Evolutionary conservation across 371 early-diverging fungal species (phyloP).

Genomic region (Dichotomocladium elegans): DNA sequence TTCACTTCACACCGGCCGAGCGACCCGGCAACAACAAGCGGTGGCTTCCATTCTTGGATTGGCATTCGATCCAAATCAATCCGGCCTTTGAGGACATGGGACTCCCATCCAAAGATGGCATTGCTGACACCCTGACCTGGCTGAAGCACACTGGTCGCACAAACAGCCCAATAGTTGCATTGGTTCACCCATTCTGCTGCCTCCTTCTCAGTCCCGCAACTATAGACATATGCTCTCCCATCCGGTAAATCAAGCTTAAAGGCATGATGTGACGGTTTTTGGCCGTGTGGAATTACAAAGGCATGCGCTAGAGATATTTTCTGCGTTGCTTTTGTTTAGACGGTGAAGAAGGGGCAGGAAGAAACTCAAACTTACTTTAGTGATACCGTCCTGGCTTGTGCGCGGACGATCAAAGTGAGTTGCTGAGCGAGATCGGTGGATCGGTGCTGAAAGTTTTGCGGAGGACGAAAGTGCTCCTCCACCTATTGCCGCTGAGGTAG

Average conservation of each 20-base stretch:
- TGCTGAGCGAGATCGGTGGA: not conserved
- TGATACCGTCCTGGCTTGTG: not conserved
- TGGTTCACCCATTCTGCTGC: constrained; percentile 21
- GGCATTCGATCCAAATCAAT: not conserved
- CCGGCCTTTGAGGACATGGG: not conserved
- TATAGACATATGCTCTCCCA: constrained; percentile 1
- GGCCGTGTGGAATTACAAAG: constrained; percentile 4
- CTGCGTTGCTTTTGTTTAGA: not conserved
- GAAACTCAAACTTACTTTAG: too few relatives aligned
- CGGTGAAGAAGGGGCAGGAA: too few relatives aligned
- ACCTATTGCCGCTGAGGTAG: too few relatives aligned
- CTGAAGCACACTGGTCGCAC: constrained; percentile 19
- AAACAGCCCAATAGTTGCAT: constrained; percentile 22
- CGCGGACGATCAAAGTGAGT: not conserved
- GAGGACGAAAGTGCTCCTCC: not conserved
- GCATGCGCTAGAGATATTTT: not conserved
- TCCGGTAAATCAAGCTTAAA: constrained; percentile 5
- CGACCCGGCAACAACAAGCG: too few relatives aligned
- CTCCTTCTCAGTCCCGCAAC: constrained; percentile 1
- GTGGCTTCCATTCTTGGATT: constrained; percentile 5
- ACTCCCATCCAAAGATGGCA: constrained; percentile 26
- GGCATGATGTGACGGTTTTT: not conserved
- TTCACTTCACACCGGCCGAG: too few relatives aligned
- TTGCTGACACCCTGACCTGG: constrained; percentile 23
- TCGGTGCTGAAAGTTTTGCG: not conserved